Percentiles rank a stretch among this genome's conserved stretches.
phyloP scores from a whole-genome alignment of 805 yeast species.

The Cyberlindnera samutprakarnensis region DNA sequence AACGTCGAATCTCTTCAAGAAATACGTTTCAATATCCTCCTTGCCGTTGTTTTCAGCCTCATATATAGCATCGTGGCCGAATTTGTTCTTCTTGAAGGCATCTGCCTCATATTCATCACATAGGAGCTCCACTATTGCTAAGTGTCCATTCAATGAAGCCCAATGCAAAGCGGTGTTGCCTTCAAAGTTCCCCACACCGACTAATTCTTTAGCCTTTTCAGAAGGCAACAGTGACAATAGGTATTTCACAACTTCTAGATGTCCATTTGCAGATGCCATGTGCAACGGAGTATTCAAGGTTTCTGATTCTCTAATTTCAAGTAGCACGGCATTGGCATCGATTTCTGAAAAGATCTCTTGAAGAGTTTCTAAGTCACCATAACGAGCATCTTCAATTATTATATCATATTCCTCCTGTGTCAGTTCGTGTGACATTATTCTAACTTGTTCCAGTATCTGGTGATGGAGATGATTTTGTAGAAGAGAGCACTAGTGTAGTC shows the following conservation, averaged over 20 bases:
- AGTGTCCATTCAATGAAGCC: conserved; percentile 88
- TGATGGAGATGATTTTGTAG: no score
- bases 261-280: conserved; percentile 96
- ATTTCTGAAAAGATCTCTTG: conserved; percentile 56
- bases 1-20: conserved; percentile 65
- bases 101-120: conserved; percentile 75
- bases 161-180: conserved; percentile 96
- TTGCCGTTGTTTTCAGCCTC: conserved; percentile 82
- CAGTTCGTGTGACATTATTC: conserved; percentile 21
- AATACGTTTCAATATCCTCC: conserved; percentile 70
- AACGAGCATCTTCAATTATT: conserved; percentile 76
- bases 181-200: conserved; percentile 55
- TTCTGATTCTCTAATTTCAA: conserved; percentile 50
- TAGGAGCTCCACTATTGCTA: conserved; percentile 58
- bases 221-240: conserved; percentile 42
- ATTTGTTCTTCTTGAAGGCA: conserved; percentile 66
- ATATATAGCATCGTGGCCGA: conserved; percentile 76
- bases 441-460: neutral
- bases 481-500: no score
- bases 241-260: conserved; percentile 56
- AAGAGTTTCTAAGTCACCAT: conserved; percentile 76
- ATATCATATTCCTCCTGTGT: conserved; percentile 78
- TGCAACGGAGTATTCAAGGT: conserved; percentile 76
- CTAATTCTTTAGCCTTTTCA: conserved; percentile 37
- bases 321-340: conserved; percentile 36